These are phyloP conservation scores for Cairneyella variabilis DNA, from an alignment of 495 filamentous ascomycete genomes.

Conservation along the genomic window DNA sequence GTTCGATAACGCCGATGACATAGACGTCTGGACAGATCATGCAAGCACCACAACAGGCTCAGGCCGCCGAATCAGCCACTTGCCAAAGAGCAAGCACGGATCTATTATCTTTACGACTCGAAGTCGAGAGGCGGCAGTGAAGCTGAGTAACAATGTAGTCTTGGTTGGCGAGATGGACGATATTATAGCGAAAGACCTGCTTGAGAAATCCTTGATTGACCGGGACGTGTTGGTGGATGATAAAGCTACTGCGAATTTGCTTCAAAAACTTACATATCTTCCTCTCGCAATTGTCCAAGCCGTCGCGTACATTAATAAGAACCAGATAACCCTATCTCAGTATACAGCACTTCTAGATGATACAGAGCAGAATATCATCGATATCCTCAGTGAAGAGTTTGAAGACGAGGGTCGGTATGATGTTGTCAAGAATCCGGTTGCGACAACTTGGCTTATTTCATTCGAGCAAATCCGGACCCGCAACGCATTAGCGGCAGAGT, in stretches of 20 bases:
- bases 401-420: slow-evolving; percentile 12
- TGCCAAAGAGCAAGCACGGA: slow-evolving; percentile 7
- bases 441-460: slow-evolving; percentile 16
- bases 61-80: slow-evolving; percentile 1
- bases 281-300: slow-evolving; percentile 48
- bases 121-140: slow-evolving; percentile 1
- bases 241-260: slow-evolving; percentile 22
- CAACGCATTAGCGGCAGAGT: slow-evolving; percentile 26
- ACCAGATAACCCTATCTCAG: slow-evolving; percentile 10
- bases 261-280: slow-evolving; percentile 35
- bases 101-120: slow-evolving; percentile 13
- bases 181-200: slow-evolving; percentile 18
- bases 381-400: slow-evolving; percentile 25
- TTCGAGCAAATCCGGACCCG: slow-evolving; percentile 35
- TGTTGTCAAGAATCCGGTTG: slow-evolving; percentile 14
- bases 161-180: slow-evolving; percentile 33
- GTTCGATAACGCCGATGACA: slow-evolving; percentile 17
- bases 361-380: slow-evolving; percentile 23
- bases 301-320: slow-evolving; percentile 43
- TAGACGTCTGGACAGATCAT: slow-evolving; percentile 8
- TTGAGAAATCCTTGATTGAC: slow-evolving; percentile 3
- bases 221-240: neutral
- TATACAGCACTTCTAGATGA: slow-evolving; percentile 7
- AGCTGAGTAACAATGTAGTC: slow-evolving; percentile 13
- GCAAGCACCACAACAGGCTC: neutral